These are phyloP conservation scores for Vaccinium darrowii DNA, from an alignment of 148 eudicot species.

Conservation along the genomic window DNA sequence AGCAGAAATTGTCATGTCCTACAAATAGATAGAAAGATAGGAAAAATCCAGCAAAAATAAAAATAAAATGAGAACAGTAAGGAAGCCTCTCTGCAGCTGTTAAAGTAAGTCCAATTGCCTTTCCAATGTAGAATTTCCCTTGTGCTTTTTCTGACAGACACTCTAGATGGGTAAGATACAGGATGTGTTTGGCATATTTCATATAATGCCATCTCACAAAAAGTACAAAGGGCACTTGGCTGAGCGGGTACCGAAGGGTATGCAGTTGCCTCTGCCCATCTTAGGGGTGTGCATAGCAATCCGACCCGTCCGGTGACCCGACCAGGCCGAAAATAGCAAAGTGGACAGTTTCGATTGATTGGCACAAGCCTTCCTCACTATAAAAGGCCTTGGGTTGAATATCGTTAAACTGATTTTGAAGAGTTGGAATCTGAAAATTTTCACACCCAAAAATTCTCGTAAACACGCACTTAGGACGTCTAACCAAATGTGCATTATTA, in stretches of 20 bases:
- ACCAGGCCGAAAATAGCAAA: background rate
- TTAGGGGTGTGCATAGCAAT: background rate
- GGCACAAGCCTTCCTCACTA: no score
- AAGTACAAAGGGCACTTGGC: background rate
- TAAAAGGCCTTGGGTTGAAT: no score
- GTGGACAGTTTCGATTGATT: background rate
- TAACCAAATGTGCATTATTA: no score
- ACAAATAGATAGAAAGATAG: background rate
- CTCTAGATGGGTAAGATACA: background rate
- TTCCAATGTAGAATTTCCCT: background rate
- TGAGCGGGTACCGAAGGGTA: background rate
- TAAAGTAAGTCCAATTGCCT: background rate
- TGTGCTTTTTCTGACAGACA: background rate
- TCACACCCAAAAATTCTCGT: no score
- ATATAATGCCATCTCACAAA: background rate
- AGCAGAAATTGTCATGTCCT: background rate
- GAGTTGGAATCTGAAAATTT: no score
- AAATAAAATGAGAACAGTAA: background rate
- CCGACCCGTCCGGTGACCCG: background rate
- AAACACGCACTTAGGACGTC: no score
- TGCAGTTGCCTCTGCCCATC: background rate
- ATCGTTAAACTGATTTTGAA: no score
- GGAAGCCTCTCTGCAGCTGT: background rate
- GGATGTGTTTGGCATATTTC: background rate
- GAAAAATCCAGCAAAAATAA: background rate